Base-by-base conservation (phyloP, 1,139 yeast genomes). In the Eremothecium coryli region DNA sequence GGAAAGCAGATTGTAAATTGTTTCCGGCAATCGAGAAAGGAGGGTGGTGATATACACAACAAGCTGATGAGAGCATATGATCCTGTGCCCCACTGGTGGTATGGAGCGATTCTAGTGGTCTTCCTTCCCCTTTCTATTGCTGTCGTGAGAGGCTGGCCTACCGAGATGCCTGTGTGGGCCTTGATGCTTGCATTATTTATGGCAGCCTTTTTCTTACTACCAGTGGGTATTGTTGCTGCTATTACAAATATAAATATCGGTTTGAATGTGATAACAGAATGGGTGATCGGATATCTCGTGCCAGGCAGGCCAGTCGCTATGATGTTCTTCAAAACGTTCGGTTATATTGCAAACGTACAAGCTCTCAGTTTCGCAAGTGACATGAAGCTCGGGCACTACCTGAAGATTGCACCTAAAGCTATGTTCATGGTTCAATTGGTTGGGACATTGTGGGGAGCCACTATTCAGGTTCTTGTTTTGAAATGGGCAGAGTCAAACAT, bases 41-140 rank as follows among this genome's bases (percentile, higher is more conserved):
- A 56, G 26, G 61, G 62, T 48, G 71, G 70, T 26, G 84, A 78
- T 56, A 73, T 78, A 17, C 85, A 76, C 53, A 68, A 66, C 62
- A 66, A 77, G 45, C 65, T 76, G 39, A 77, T 77, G 81, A 38
- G 31, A 23, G 62, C 60, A 27, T 79, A 77, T 56, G 67, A 62
- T 35, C 75, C 71, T 45, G 74, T 70, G 20, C 86, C 86, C 22
- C 75, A 69, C 41, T 76, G 82, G 82, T 73, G 82, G 80, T 79
- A 64, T 49, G 25, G 29, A 6, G 48, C 67, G 23, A 64, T 73
- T 4, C 70, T 76, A 43, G 42, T 66, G 2, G 45, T 66, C 7
- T 67, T 76, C 25, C 59, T 75, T 25, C 65, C 64, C 2, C 53
- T 77, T 41, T 72, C 77, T 2, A 58, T 75, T 17, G 59, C 65